Conservation (phyloP, 495 filamentous ascomycete genomes). For the Podospora conica region DNA sequence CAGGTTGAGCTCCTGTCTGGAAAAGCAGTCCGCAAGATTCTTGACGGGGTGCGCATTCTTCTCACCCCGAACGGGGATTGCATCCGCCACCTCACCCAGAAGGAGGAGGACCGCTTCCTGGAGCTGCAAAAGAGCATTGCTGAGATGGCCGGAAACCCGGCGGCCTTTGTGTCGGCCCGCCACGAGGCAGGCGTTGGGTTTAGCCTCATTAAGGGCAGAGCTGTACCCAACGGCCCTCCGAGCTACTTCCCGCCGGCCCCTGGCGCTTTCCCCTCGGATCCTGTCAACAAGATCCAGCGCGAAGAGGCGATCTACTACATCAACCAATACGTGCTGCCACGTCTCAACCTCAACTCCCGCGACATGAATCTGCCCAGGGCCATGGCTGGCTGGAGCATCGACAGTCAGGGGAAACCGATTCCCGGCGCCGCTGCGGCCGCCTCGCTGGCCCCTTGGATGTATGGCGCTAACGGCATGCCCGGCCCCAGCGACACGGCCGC, state of each 20-base stretch:
- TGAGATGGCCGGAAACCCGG: conserved; percentile 34
- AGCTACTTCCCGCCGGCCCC: conserved; percentile 44
- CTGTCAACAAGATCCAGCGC: conserved; percentile 50
- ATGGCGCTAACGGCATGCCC: conserved; percentile 16
- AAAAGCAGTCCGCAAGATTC: conserved; percentile 43
- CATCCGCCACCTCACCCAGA: conserved; percentile 64
- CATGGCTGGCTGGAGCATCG: conserved; percentile 20
- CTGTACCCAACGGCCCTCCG: conserved; percentile 50
- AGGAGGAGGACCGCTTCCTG: conserved; percentile 73
- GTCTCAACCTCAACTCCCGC: conserved; percentile 38
- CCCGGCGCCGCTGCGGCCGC: conserved; percentile 25
- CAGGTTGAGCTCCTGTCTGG: conserved; percentile 43
- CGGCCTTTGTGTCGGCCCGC: conserved; percentile 43
- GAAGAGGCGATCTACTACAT: conserved; percentile 60
- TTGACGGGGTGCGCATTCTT: conserved; percentile 50
- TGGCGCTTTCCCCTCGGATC: conserved; percentile 41
- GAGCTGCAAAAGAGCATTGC: conserved; percentile 60
- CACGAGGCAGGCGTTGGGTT: conserved; percentile 44
- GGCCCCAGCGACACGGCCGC: conserved; percentile 20
- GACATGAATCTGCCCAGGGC: conserved; percentile 31
- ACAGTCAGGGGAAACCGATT: conserved; percentile 6
- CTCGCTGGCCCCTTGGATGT: conserved; percentile 42
- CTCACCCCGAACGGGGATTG: conserved; percentile 76
- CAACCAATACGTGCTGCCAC: conserved; percentile 59
- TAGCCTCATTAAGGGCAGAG: conserved; percentile 49